Evolutionary conservation across 257 asterid genomes (phyloP).

Genomic region (Nicotiana sylvestris): DNA sequence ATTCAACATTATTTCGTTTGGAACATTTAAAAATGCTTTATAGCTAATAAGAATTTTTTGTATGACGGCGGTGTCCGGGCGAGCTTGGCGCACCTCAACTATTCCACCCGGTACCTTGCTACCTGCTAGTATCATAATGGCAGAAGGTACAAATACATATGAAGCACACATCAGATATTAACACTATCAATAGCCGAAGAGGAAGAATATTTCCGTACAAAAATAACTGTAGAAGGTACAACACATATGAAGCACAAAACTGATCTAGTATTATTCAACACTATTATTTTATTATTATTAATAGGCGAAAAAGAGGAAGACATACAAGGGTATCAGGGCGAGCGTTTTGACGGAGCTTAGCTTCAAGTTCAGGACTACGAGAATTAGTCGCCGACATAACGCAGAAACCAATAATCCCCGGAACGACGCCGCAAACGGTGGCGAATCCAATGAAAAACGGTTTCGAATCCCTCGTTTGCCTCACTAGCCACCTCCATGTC

Average conservation of each 20-base stretch:
- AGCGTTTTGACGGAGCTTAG: constrained; percentile 72
- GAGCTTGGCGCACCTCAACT: no score
- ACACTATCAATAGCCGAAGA: neutral
- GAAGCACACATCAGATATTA: neutral
- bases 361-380: constrained; percentile 67
- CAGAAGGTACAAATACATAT: no score
- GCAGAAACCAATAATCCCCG: constrained; percentile 72
- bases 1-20: no score
- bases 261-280: neutral
- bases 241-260: neutral
- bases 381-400: constrained; percentile 77
- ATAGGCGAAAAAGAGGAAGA: neutral
- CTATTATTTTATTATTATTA: neutral
- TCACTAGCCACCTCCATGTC: constrained; percentile 84
- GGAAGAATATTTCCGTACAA: neutral
- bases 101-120: no score
- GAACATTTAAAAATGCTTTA: no score
- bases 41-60: no score
- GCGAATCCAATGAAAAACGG: constrained; percentile 86
- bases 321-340: constrained; percentile 72
- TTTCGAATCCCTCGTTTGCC: constrained; percentile 73
- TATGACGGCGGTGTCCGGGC: no score
- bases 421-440: constrained; percentile 86
- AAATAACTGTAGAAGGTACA: neutral
- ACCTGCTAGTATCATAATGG: neutral